phyloP scores from a whole-genome alignment of 805 yeast genomes.

The Candida sphagnicola region DNA sequence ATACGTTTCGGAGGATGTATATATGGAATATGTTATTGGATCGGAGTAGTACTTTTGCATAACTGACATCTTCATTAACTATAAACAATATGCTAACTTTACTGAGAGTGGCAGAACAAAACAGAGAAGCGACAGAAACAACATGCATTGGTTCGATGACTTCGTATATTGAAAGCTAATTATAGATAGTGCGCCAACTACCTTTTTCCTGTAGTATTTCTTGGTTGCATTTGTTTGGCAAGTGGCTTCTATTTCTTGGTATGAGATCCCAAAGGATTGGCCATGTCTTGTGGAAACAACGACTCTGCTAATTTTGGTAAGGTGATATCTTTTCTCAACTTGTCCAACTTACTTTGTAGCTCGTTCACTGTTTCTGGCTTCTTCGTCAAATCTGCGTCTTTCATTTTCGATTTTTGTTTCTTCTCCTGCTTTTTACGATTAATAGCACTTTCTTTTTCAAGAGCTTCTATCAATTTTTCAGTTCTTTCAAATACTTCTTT shows the following conservation, averaged over 20 bases:
- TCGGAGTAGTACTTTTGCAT: too few species aligned
- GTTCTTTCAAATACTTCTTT: slow-evolving; percentile 58
- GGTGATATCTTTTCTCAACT: slow-evolving; percentile 16
- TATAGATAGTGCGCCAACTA: too few species aligned
- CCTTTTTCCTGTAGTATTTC: too few species aligned
- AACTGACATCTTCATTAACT: too few species aligned
- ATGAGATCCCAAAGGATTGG: background rate
- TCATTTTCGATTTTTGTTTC: slow-evolving; percentile 14
- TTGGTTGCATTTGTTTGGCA: background rate
- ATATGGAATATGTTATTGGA: too few species aligned
- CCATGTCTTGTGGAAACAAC: background rate
- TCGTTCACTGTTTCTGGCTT: slow-evolving; percentile 35
- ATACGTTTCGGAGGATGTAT: too few species aligned
- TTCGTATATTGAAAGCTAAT: too few species aligned
- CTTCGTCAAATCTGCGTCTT: slow-evolving; percentile 22
- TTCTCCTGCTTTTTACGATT: slow-evolving; percentile 39
- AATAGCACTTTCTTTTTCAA: slow-evolving; percentile 72
- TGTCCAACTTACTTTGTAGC: slow-evolving; percentile 29
- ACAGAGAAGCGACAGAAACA: too few species aligned
- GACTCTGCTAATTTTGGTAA: background rate
- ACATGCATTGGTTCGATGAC: too few species aligned
- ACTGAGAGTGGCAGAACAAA: too few species aligned
- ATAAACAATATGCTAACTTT: too few species aligned
- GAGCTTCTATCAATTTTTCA: slow-evolving; percentile 46
- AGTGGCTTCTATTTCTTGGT: background rate